Base-by-base conservation (phyloP, 352 stramenopile genomes). In the Phytophthora quininea region DNA sequence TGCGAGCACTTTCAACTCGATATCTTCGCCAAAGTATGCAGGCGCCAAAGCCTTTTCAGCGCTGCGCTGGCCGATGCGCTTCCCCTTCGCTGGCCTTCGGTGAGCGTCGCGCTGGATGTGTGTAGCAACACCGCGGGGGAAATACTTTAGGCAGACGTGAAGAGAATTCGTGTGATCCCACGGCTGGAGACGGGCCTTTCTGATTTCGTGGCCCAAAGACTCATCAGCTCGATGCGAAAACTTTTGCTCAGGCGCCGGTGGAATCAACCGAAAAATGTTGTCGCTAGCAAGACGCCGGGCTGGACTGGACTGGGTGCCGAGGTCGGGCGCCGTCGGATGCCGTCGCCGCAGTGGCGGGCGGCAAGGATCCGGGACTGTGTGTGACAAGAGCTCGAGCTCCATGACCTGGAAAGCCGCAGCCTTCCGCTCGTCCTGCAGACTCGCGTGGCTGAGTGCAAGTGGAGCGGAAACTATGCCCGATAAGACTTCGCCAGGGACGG, bases 321-420 rank as follows among this genome's bases (percentile, higher is more conserved):
- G 35, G 35, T 40, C 35, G 35, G 35, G 6, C 35, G 35, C 35
- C 35, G 6, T 40, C 35, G 35, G 6, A 24, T 24, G 19, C 19
- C 19, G 19, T 69, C 58, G 19, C 42, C 40, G 53, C 53, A 31
- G 33, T 75, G 47, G 56, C 76, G 47, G 56, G 43, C 27, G 58
- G 47, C 43, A 59, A 54, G 32, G 71, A n/a, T 30, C 58, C 19
- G 38, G 69, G 55, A 60, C 64, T 68, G 52, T 55, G 33, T 64
- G 62, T 37, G 73, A 84, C 66, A 76, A 64, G 64, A 69, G 55
- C 60, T 65, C 33, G 49, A 58, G 71, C 32, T 46, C 70, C 43
- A 67, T 71, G 46, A 68, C 58, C 42, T 80, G 75, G 72, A 79
- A 59, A 0, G 50, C 67, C 15, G 58, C 66, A n/a, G 45, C 19